Evolutionary conservation across 2,329 filamentous ascomycete genomes (phyloP).

Genomic region (Fusarium caatingaense): DNA sequence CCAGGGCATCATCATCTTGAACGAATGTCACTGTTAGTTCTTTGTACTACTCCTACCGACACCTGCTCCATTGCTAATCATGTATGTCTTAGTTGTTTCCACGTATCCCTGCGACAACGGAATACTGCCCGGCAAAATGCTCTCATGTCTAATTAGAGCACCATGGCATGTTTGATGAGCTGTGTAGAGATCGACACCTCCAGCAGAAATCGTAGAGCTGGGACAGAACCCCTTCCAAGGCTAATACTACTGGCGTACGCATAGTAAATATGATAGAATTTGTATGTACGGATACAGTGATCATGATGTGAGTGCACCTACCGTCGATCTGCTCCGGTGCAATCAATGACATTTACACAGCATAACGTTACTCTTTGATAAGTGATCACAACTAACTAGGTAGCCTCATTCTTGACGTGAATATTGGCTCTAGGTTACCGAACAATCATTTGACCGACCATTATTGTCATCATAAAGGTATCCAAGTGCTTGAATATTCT

Average conservation of each 20-base stretch:
- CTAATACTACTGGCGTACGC: background rate
- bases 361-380: background rate
- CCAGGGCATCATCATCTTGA: constrained; percentile 4
- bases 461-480: background rate
- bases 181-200: constrained; percentile 24
- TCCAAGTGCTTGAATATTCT: background rate
- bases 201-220: background rate
- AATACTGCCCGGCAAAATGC: constrained; percentile 1
- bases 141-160: constrained; percentile 24
- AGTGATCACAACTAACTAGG: background rate
- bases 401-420: background rate
- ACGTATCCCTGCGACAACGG: background rate
- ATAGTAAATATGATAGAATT: background rate
- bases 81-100: constrained; percentile 3
- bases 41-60: background rate
- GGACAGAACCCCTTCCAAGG: background rate
- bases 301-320: background rate
- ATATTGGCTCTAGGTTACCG: background rate
- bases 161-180: constrained; percentile 19
- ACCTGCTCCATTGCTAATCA: background rate
- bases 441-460: background rate
- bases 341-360: background rate
- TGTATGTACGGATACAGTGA: background rate
- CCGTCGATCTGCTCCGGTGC: background rate
- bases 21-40: background rate